Base-by-base conservation (phyloP, 768 basidiomycete genomes). In the Agaricus sinodeliciosus region DNA sequence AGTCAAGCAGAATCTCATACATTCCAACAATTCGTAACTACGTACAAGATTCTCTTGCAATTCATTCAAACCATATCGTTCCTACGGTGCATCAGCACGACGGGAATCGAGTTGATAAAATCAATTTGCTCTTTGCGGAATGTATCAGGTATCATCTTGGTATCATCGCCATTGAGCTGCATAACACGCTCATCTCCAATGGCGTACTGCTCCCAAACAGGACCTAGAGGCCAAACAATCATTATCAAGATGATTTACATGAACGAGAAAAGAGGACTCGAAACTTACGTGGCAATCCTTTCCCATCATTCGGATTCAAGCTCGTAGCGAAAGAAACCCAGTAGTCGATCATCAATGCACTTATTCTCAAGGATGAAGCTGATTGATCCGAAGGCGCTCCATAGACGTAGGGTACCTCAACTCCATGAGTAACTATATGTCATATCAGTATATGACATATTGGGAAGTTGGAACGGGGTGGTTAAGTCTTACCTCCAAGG, bases 311-410 rank as follows among this genome's bases (percentile, higher is more conserved):
- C 3, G 72, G 73, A 51, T 71, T 63, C 36, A 74, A 55, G 31
- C 63, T 66, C 3, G 63, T 69, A 1, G 67, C 66, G 46, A 73
- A 74, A 3, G 73, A 74, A 8, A 74, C 63, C 72, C 71, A 74
- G 50, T 73, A 74, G 52, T 74, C 69, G 25, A 71, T 65, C 66
- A 74, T 70, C n/a, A 63, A 45, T 15, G 51, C 59, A 51, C 70
- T 71, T 3, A 71, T 50, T 1, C 49, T 53, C 37, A 56, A 40
- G 8, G 60, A 56, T 22, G 62, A 55, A 19, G 61, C 52, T 15
- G 64, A 62, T 8, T 48, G 56, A 49, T 68, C 62, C 18, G 37
- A 31, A 1, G 65, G 64, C 3, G 57, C 57, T 4, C 72, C 72
- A 28, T 68, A 72, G 1, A 73, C 69, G 48, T 63, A 73, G 3